Evolutionary conservation across 2,329 filamentous ascomycete genomes (phyloP).

Genomic region (Colletotrichum lini): DNA sequence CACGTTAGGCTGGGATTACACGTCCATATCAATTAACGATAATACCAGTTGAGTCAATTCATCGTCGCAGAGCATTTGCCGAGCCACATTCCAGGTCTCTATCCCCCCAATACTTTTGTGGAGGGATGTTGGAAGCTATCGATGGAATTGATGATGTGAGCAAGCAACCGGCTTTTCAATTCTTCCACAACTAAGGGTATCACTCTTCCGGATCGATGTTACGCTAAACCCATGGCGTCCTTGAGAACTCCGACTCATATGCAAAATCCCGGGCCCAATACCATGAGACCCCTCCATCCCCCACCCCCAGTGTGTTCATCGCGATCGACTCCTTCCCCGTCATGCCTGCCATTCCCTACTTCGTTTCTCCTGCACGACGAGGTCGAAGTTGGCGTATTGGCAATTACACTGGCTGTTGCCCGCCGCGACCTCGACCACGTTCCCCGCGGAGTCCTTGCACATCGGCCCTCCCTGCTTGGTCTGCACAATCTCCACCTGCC

Average conservation of each 20-base stretch:
- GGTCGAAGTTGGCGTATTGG: constrained; percentile 54
- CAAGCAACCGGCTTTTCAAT: neutral
- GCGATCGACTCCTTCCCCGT: neutral
- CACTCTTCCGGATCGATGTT: neutral
- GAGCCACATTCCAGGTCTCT: neutral
- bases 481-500: constrained; percentile 69
- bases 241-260: neutral
- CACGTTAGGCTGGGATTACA: too few relatives aligned
- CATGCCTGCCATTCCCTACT: neutral
- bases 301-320: too few relatives aligned
- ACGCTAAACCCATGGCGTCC: neutral
- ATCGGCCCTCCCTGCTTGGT: constrained; percentile 65
- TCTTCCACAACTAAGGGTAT: constrained; percentile 3
- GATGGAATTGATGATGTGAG: too few relatives aligned
- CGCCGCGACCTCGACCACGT: constrained; percentile 55
- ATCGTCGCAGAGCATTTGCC: too few relatives aligned
- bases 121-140: neutral
- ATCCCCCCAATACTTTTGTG: neutral
- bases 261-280: neutral
- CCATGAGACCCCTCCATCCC: neutral
- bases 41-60: too few relatives aligned
- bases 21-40: too few relatives aligned
- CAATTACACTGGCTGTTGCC: constrained; percentile 56
- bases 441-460: constrained; percentile 62
- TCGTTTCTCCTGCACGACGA: constrained; percentile 15